Percentiles rank a stretch among this genome's conserved stretches.
Evolutionary conservation across 2,329 filamentous ascomycete species (phyloP).

Genomic region (Pseudocercospora musae): DNA sequence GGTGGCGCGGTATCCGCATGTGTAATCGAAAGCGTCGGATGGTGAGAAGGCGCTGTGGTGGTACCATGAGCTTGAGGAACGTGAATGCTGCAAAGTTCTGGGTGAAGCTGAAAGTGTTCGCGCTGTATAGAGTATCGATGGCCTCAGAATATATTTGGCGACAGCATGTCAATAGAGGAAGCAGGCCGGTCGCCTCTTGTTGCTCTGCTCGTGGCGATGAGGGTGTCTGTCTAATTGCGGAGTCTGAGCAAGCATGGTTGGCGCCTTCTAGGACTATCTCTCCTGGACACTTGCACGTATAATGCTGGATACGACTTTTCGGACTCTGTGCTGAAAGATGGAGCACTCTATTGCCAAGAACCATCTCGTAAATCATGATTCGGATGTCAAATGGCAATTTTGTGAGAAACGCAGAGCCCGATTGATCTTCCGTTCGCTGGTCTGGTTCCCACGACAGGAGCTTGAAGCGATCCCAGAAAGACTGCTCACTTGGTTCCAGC

Average conservation of each 20-base stretch:
- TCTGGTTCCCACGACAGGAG: conserved; percentile 24
- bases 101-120: conserved; percentile 35
- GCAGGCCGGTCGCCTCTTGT: conserved; percentile 24
- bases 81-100: conserved; percentile 33
- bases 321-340: conserved; percentile 29
- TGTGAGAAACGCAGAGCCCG: conserved; percentile 24
- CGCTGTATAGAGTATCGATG: conserved; percentile 31
- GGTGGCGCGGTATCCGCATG: conserved; percentile 34
- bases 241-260: conserved; percentile 30
- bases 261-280: conserved; percentile 23
- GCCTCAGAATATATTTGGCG: conserved; percentile 33
- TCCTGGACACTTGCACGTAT: conserved; percentile 28
- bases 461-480: conserved; percentile 28
- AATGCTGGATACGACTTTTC: conserved; percentile 28
- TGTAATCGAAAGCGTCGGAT: conserved; percentile 31
- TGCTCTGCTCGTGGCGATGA: conserved; percentile 21
- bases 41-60: conserved; percentile 26
- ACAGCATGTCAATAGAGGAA: conserved; percentile 32
- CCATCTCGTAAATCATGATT: conserved; percentile 35
- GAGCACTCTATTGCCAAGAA: conserved; percentile 30
- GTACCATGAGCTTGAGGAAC: conserved; percentile 32
- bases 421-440: conserved; percentile 27
- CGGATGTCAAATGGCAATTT: conserved; percentile 34
- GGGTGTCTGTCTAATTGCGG: conserved; percentile 15
- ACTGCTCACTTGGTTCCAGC: conserved; percentile 22